Evolutionary conservation across 768 basidiomycete genomes (phyloP), one percentile per base, ranked within the genome.

Genomic region (Hygrocybe coccinea): DNA sequence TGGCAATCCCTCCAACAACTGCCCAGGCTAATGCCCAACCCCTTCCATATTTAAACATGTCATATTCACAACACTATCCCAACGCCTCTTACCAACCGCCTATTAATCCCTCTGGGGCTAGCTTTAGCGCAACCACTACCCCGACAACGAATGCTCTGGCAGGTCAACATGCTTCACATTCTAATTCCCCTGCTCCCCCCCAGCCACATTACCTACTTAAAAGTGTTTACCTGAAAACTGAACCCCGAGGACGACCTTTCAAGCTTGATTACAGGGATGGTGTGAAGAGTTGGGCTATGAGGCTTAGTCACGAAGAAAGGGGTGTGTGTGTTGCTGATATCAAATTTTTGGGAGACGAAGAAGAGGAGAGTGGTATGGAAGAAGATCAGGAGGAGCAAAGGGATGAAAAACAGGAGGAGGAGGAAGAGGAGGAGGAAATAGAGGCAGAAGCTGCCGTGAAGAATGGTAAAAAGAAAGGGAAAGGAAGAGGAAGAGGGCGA

Each of bases 271-370:
- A 82, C 54, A 75, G 75, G 41, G 86, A 89, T 51, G 87, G 89
- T 3, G 90, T 91, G 47, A 82, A 79, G 64, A 80, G 71, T 35
- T 91, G 90, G 90, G 80, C 82, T 3, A 72, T 89, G 67, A 76
- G 83, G 46, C 74, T 91, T 34, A 73, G 74, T 9, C 72, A 73
- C 1, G 77, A 75, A 8, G 90, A 91, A 64, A 77, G 76, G 2
- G 76, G 74, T 2, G 51, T 91, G 15, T 67, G 77, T 55, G 65
- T 91, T 36, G 72, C 72, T 43, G 77, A 81, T 53, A 71, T 89
- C 47, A 70, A 69, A 19, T 85, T 85, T 53, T 59, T 82, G 52
- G 74, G 79, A 11, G 82, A 82, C 17, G 86, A 85, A 11, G 83
- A 79, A 34, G 81, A 81, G 24, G 80, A 78, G 52, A 80, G 79